Base-by-base conservation (phyloP, 2,329 filamentous ascomycete genomes). In the Sclerotinia sclerotiorum region DNA sequence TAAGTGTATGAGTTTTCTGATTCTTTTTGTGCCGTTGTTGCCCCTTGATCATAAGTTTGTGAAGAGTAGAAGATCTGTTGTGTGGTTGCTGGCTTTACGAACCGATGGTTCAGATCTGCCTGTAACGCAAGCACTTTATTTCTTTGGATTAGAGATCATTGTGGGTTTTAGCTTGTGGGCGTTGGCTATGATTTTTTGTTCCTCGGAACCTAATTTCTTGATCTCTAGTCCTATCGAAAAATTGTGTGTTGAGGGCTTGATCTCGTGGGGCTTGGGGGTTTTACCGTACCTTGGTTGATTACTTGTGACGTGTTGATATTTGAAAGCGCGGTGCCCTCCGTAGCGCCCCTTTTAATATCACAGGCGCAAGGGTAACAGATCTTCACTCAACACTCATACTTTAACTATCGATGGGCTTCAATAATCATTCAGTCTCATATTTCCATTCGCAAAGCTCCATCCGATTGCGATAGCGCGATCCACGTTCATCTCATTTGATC, bases 401-500 rank as follows among this genome's bases (percentile, higher is more conserved):
- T n/a, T 19, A 42, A 51, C 46, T 63, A 51, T 63, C 46, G 27
- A 39, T 27, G 48, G 46, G 15, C 60, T 63, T 63, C 60, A 42
- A 63, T 51, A 39, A 39, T 63, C 29, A 63, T 63, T 24, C 46
- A 51, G 32, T 1, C 10, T 42, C 46, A 63, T 42, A 21, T 8
- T 63, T 46, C 32, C 51, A 63, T 51, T 21, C n/a, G 6, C 60
- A 51, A 51, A 63, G 60, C 32, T 63, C 46, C 60, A 51, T 63
- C 19, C 46, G 35, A 51, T 39, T 63, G 39, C 15, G n/a, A 51
- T 39, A 42, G 60, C 60, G 10, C 17, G 60, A 63, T 39, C 60
- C 60, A 63, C 60, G 60, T 63, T 49, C 32, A 51, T 63, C 60
- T 46, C 60, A 51, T n/a, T 63, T 52, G 60, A 51, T 63, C 60